phyloP scores from a whole-genome alignment of 2,329 filamentous ascomycete species.

The Didymella sp. region DNA sequence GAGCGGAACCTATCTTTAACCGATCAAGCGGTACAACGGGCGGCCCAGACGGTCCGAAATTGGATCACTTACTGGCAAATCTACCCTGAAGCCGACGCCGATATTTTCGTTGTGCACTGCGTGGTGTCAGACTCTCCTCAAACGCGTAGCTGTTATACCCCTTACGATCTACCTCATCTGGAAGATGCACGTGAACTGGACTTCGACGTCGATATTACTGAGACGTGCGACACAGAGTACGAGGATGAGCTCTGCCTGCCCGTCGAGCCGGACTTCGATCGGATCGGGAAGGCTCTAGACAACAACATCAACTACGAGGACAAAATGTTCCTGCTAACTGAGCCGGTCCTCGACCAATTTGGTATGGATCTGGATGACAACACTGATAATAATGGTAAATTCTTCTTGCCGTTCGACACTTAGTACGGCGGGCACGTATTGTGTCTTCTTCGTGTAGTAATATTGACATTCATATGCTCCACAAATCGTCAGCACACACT shows the following conservation, averaged over 20 bases:
- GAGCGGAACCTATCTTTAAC: not conserved
- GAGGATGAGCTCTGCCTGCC: not conserved
- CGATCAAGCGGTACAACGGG: not conserved
- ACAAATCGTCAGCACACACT: not conserved
- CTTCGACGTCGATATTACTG: not conserved
- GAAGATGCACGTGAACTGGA: not conserved
- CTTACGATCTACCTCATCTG: not conserved
- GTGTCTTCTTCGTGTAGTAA: not conserved
- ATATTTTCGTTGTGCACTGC: not conserved
- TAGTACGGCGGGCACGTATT: not conserved
- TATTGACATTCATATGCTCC: not conserved
- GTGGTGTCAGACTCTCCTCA: not conserved
- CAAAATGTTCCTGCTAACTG: not conserved
- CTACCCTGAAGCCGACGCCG: not conserved
- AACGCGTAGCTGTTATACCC: not conserved
- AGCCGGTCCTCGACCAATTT: not conserved
- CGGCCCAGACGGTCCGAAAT: not conserved
- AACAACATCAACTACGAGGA: not conserved
- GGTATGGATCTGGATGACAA: not conserved
- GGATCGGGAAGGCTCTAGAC: not conserved
- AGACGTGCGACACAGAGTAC: not conserved
- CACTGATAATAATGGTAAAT: not conserved
- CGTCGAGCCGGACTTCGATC: not conserved
- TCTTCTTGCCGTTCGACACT: not conserved
- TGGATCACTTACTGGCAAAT: not conserved